Evolutionary conservation across 371 early-diverging fungal species (phyloP), one percentile per base, ranked within the genome.

Genomic region (Dichotomocladium elegans): DNA sequence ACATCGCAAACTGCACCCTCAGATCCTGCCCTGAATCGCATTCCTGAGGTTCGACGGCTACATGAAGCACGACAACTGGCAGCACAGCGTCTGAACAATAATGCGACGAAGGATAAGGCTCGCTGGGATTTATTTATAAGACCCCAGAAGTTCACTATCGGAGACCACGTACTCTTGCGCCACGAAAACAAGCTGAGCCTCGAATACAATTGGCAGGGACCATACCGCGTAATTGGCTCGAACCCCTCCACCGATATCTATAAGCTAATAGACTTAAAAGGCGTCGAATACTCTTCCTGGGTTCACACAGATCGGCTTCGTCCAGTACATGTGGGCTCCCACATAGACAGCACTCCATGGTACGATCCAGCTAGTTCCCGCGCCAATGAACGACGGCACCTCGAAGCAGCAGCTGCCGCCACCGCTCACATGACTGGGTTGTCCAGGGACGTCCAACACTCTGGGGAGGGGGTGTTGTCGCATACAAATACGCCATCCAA

Each of bases 181-280:
- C n/a, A n/a, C n/a, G n/a, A n/a, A n/a, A n/a, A n/a, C n/a, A n/a
- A n/a, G n/a, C n/a, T n/a, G 50, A 60, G 60, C 17, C 34, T 60
- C 2, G 53, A 58, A 15, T 34, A 8, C 12, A 47, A 41, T 19
- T 58, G 48, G 48, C 40, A 34, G 24, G 53, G 49, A 4, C 58
- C 58, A 14, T 52, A 47, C n/a, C 14, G 25, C 1, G 43, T 58
- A 7, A 14, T 46, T 10, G 51, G 22, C 24, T 31, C 3, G 3
- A 50, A 51, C 27, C n/a, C 1, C 3, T 44, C 42, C 11, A 27
- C 33, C 1, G 22, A 53, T 22, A 47, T 48, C 27, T 58, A 58
- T n/a, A 3, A 42, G 17, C 29, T 51, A 10, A 28, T 42, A 30
- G 30, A 24, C 21, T 22, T 42, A 1, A 4, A 21, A 3, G 52